Base-by-base conservation (phyloP, 2,329 filamentous ascomycete genomes). In the Curvularia verruculosa region DNA sequence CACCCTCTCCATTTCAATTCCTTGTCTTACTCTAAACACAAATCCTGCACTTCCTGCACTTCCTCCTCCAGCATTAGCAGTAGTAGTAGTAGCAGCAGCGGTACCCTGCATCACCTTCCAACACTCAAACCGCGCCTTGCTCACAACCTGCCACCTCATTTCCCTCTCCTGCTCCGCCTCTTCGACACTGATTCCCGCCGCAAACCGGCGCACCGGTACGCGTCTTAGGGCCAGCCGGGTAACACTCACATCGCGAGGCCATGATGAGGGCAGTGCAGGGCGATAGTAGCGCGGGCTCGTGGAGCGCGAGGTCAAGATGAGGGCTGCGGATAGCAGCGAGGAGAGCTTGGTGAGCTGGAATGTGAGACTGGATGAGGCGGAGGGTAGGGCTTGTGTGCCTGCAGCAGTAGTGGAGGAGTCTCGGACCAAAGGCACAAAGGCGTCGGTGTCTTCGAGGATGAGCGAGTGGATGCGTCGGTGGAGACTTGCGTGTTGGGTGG, bases 401-500 rank as follows among this genome's bases (percentile, higher is more conserved):
- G 15, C 15, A n/a, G 34, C 21, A 1, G 34, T 26, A 39, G 19
- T 47, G n/a, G n/a, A n/a, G n/a, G n/a, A n/a, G n/a, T n/a, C n/a
- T n/a, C 63, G 60, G 10, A 70, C 58, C 2, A 55, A 44, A 37
- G 51, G 58, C 1, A 49, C 21, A 68, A 87, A 88, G 0, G 82
- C 76, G 24, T 80, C 82, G 4, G 81, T 78, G 52, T 82, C 83
- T 67, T 86, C 84, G 6, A 89, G 66, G 23, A 85, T 69, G 13
- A 88, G 72, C 29, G 82, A 75, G 41, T 80, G 78, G 1, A 88
- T 64, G 0, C 72, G 69, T 1, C 82, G 78, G 26, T 78, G 68
- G 29, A 75, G 70, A 5, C 84, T 86, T 19, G 66, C 58, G 67
- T 87, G 84, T 0, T 83, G 23, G 57, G 54, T 64, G 81, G 79